These are phyloP conservation scores for Tilletia walkeri DNA, from an alignment of 1,284 basidiomycete species.

Conservation along the genomic window DNA sequence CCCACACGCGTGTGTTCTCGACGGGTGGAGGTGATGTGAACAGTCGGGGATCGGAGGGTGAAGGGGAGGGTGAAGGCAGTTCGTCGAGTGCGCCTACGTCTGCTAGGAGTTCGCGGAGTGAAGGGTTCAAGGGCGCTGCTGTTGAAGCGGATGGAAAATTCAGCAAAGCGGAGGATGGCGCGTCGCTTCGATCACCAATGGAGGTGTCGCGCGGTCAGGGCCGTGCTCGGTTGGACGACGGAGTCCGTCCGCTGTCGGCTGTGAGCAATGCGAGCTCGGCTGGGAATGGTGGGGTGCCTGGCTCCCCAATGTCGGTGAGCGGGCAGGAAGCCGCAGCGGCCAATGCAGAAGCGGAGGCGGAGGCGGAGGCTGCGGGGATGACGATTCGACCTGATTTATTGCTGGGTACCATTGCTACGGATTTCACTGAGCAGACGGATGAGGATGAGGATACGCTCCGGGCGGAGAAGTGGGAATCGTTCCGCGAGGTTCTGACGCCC, in stretches of 20 bases:
- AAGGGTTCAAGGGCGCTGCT: slow-evolving; percentile 24
- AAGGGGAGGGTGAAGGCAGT: slow-evolving; percentile 32
- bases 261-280: no score
- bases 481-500: not conserved
- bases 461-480: slow-evolving; percentile 12
- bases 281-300: no score
- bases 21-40: slow-evolving; percentile 1
- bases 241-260: no score
- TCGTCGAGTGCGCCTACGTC: slow-evolving; percentile 45
- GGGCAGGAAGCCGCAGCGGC: not conserved
- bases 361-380: not conserved
- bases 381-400: slow-evolving; percentile 12
- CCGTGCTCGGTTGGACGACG: no score
- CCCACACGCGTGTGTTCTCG: not conserved
- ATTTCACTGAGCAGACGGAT: not conserved
- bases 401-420: not conserved
- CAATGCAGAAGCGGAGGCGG: not conserved
- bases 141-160: not conserved
- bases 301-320: not conserved
- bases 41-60: slow-evolving; percentile 27
- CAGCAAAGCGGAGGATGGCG: not conserved
- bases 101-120: slow-evolving; percentile 45
- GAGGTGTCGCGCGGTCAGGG: not conserved
- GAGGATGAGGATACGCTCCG: slow-evolving; percentile 15
- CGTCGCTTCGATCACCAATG: not conserved